Evolutionary conservation across 345 rosid genomes (phyloP).

Genomic region (Noccaea caerulescens): DNA sequence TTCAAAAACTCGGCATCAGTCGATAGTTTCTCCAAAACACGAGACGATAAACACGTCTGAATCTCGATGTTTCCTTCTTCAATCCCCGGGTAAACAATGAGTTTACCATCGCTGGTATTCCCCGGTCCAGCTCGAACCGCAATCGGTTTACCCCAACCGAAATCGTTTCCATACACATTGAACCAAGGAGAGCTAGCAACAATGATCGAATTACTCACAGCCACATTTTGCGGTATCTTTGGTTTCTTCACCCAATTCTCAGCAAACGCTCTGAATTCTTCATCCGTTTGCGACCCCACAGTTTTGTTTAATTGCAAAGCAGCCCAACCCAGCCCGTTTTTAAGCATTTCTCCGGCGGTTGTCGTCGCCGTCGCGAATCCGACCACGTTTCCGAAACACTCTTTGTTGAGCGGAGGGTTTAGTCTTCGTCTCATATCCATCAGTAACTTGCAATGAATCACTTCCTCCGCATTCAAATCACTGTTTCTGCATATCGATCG

Average conservation of each 20-base stretch:
- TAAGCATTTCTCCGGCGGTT: slow-evolving; percentile 17
- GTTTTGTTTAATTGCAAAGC: slow-evolving; percentile 31
- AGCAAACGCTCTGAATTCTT: slow-evolving; percentile 10
- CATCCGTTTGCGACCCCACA: slow-evolving; percentile 35
- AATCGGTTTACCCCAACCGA: slow-evolving; percentile 52
- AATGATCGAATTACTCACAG: neutral
- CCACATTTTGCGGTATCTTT: neutral
- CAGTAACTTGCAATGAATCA: slow-evolving; percentile 19
- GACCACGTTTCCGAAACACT: slow-evolving; percentile 30
- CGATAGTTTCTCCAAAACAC: slow-evolving; percentile 21
- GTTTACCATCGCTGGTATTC: slow-evolving; percentile 34
- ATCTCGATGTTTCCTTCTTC: slow-evolving; percentile 51
- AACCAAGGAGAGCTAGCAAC: slow-evolving; percentile 48
- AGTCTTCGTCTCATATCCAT: slow-evolving; percentile 39
- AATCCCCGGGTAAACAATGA: slow-evolving; percentile 36
- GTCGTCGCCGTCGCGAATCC: slow-evolving; percentile 26
- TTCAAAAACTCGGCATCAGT: slow-evolving; percentile 37
- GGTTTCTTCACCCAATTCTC: slow-evolving; percentile 44
- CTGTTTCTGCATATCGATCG: slow-evolving; percentile 14
- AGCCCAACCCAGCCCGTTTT: slow-evolving; percentile 34
- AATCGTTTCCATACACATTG: slow-evolving; percentile 49
- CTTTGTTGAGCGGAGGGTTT: slow-evolving; percentile 28
- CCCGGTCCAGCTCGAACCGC: slow-evolving; percentile 41
- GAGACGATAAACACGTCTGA: slow-evolving; percentile 36
- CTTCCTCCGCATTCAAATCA: slow-evolving; percentile 18